Evolutionary conservation across 2,329 filamentous ascomycete species (phyloP).

Genomic region (Knufia petricola): DNA sequence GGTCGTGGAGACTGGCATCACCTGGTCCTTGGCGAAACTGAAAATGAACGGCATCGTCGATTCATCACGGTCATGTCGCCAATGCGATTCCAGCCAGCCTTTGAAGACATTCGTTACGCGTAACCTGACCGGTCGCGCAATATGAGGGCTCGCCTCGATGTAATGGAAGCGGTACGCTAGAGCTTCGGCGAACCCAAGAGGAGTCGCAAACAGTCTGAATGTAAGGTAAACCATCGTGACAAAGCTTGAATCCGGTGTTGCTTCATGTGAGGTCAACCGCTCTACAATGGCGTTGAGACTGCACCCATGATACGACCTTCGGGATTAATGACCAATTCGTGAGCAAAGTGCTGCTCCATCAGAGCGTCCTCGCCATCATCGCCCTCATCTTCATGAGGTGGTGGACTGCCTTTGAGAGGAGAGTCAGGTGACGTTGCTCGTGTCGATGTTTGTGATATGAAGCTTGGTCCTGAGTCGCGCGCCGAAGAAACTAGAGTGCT

Average conservation of each 20-base stretch:
- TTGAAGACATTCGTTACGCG: constrained; percentile 96
- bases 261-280: constrained; percentile 82
- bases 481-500: constrained; percentile 66
- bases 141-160: constrained; percentile 64
- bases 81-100: constrained; percentile 93
- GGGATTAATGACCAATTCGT: constrained; percentile 87
- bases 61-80: constrained; percentile 72
- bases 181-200: constrained; percentile 64
- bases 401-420: constrained; percentile 57
- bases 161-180: constrained; percentile 92
- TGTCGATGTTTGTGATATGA: constrained; percentile 73
- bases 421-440: constrained; percentile 77
- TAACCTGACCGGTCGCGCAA: constrained; percentile 71
- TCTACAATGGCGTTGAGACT: constrained; percentile 88
- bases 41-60: constrained; percentile 66
- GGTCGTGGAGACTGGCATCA: constrained; percentile 59
- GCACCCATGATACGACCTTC: constrained; percentile 87
- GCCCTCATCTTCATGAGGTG: constrained; percentile 60
- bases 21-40: constrained; percentile 65
- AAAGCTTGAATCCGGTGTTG: constrained; percentile 83
- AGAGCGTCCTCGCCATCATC: constrained; percentile 73
- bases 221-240: constrained; percentile 94
- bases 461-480: constrained; percentile 70
- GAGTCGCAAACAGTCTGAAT: constrained; percentile 84
- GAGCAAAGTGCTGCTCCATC: constrained; percentile 83